These are phyloP conservation scores for Salix udensis DNA, from an alignment of 345 rosid species.

Conservation along the genomic window DNA sequence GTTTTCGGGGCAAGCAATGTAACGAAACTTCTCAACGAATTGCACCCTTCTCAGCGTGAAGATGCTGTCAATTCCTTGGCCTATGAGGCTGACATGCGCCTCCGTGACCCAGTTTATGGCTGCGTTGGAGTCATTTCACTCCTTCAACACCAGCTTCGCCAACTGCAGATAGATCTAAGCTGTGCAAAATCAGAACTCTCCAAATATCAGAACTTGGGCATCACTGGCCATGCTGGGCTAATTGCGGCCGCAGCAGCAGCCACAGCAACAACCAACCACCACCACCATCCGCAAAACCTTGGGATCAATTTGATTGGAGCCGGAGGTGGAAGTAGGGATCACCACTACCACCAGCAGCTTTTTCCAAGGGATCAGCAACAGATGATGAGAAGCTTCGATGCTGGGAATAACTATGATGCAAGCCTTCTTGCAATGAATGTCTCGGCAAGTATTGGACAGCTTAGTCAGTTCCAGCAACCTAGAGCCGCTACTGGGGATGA, in stretches of 20 bases:
- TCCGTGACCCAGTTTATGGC: slow-evolving; percentile 29
- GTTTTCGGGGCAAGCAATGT: slow-evolving; percentile 33
- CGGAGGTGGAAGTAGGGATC: slow-evolving; percentile 33
- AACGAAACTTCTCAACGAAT: slow-evolving; percentile 26
- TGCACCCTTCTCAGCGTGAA: slow-evolving; percentile 31
- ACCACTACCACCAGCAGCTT: slow-evolving; percentile 63
- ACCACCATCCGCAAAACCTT: slow-evolving; percentile 47
- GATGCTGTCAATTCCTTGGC: slow-evolving; percentile 33
- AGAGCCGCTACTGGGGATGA: slow-evolving; percentile 75
- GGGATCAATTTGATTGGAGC: slow-evolving; percentile 61
- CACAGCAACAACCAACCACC: slow-evolving; percentile 27
- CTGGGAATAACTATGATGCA: slow-evolving; percentile 47
- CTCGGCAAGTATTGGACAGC: slow-evolving; percentile 58
- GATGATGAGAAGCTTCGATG: slow-evolving; percentile 60
- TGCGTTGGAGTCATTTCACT: slow-evolving; percentile 31
- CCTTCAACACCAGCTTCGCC: slow-evolving; percentile 32
- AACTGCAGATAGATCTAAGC: slow-evolving; percentile 31
- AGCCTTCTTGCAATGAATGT: slow-evolving; percentile 69
- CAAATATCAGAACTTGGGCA: slow-evolving; percentile 29
- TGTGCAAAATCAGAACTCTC: slow-evolving; percentile 31
- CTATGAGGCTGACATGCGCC: slow-evolving; percentile 33
- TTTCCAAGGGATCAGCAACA: slow-evolving; percentile 67
- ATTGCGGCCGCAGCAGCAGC: slow-evolving; percentile 54
- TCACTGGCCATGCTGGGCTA: slow-evolving; percentile 52
- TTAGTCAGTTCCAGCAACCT: slow-evolving; percentile 78